Conservation (phyloP, 2,329 filamentous ascomycete species). For the Botrytis pseudocinerea region DNA sequence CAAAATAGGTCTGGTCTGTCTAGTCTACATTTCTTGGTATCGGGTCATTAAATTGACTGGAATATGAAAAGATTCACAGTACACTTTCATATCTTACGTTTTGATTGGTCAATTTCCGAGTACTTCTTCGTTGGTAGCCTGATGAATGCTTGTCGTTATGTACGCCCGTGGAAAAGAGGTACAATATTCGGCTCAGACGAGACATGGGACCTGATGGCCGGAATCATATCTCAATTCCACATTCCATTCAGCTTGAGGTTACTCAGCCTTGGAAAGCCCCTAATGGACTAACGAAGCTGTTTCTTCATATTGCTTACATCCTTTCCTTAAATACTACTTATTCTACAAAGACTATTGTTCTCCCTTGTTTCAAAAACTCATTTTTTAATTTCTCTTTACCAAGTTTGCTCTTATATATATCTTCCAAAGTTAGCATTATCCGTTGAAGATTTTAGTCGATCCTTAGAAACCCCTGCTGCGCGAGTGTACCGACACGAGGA, state of each 20-base stretch:
- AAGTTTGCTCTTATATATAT: background rate
- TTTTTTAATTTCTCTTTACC: background rate
- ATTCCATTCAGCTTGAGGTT: constrained; percentile 23
- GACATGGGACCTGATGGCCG: constrained; percentile 14
- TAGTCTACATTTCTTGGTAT: constrained; percentile 3
- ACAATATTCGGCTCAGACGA: constrained; percentile 12
- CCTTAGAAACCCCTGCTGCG: background rate
- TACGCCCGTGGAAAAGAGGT: background rate
- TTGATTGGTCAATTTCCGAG: constrained; percentile 20
- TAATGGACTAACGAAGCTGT: constrained; percentile 9
- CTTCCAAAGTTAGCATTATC: background rate
- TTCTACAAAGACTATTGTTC: constrained; percentile 10
- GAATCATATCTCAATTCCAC: constrained; percentile 14
- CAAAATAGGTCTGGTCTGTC: constrained; percentile 1
- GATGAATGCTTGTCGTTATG: constrained; percentile 19
- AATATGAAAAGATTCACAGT: background rate
- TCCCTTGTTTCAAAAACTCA: background rate
- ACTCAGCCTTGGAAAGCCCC: constrained; percentile 18
- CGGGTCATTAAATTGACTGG: background rate
- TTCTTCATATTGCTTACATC: constrained; percentile 5
- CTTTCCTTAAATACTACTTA: constrained; percentile 8
- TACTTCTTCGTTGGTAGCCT: constrained; percentile 10
- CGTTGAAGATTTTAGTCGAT: constrained; percentile 5
- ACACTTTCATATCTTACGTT: background rate
- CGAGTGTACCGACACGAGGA: background rate